A percentile compares a stretch with the other conserved stretches of the same genome.
Evolutionary conservation across 2,329 filamentous ascomycete genomes (phyloP).

Genomic region (Trichoderma polysporum): DNA sequence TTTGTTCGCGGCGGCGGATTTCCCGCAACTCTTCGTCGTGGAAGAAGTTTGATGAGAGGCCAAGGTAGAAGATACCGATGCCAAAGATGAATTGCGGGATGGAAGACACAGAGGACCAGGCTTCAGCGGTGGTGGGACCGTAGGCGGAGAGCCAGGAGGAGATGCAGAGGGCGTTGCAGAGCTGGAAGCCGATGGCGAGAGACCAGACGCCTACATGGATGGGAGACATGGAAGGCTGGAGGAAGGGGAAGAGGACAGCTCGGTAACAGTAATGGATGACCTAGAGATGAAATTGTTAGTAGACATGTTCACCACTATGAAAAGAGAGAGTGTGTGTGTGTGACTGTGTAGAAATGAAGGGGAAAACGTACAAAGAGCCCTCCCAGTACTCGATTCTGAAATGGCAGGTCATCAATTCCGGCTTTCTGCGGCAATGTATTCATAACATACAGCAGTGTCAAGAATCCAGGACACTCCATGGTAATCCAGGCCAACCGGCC

Average conservation of each 20-base stretch:
- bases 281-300: constrained; percentile 36
- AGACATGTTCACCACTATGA: neutral
- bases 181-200: constrained; percentile 69
- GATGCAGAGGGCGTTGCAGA: constrained; percentile 75
- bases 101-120: constrained; percentile 45
- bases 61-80: constrained; percentile 71
- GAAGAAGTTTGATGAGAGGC: constrained; percentile 77
- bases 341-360: neutral
- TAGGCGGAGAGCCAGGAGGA: constrained; percentile 82
- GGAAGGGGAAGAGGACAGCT: constrained; percentile 75
- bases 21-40: constrained; percentile 89
- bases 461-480: constrained; percentile 81
- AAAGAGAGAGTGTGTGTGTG: neutral
- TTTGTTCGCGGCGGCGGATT: constrained; percentile 70
- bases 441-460: constrained; percentile 79
- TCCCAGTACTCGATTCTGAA: constrained; percentile 75
- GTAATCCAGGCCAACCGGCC: constrained; percentile 83
- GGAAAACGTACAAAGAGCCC: constrained; percentile 58
- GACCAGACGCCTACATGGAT: constrained; percentile 70
- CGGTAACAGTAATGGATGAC: constrained; percentile 89
- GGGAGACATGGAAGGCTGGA: constrained; percentile 90
- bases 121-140: constrained; percentile 61
- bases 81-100: constrained; percentile 58
- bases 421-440: constrained; percentile 60
- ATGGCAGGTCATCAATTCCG: constrained; percentile 62